These are phyloP conservation scores for Penicillium verrucosum DNA, from an alignment of 2,329 filamentous ascomycete genomes.

Conservation along the genomic window DNA sequence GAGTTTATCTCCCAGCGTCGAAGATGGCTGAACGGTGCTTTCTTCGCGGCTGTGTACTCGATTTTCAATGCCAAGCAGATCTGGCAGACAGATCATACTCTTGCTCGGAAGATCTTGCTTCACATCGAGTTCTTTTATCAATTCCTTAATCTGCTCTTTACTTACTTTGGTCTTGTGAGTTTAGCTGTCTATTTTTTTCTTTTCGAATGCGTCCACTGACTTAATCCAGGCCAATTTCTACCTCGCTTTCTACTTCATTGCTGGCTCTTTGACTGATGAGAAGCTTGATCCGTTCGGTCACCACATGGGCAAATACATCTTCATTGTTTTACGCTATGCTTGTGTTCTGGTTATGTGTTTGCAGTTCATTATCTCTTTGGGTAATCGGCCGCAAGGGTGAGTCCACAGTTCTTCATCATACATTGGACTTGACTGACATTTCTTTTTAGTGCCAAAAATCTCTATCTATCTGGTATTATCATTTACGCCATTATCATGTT, in stretches of 20 bases:
- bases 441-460: slow-evolving; percentile 63
- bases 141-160: slow-evolving; percentile 87
- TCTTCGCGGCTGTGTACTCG: slow-evolving; percentile 97
- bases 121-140: slow-evolving; percentile 97
- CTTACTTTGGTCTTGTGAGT: slow-evolving; percentile 80
- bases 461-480: slow-evolving; percentile 85
- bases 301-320: slow-evolving; percentile 78
- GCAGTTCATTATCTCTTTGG: slow-evolving; percentile 94
- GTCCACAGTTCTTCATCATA: slow-evolving; percentile 10
- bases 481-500: slow-evolving; percentile 92
- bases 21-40: slow-evolving; percentile 96
- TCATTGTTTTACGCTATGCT: slow-evolving; percentile 78
- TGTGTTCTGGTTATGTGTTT: slow-evolving; percentile 85
- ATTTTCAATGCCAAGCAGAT: slow-evolving; percentile 92
- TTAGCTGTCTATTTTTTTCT: neutral
- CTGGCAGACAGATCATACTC: slow-evolving; percentile 86
- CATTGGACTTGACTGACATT: slow-evolving; percentile 5
- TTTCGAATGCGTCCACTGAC: slow-evolving; percentile 11
- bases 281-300: slow-evolving; percentile 88
- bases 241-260: slow-evolving; percentile 96
- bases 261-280: slow-evolving; percentile 78
- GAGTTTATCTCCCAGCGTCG: slow-evolving; percentile 97
- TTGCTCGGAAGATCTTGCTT: slow-evolving; percentile 83
- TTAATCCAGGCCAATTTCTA: slow-evolving; percentile 79
- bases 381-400: slow-evolving; percentile 87